Evolutionary conservation across 2,329 filamentous ascomycete species (phyloP), one percentile per base, ranked within the genome.

Genomic region (Hypoxylon sp.): DNA sequence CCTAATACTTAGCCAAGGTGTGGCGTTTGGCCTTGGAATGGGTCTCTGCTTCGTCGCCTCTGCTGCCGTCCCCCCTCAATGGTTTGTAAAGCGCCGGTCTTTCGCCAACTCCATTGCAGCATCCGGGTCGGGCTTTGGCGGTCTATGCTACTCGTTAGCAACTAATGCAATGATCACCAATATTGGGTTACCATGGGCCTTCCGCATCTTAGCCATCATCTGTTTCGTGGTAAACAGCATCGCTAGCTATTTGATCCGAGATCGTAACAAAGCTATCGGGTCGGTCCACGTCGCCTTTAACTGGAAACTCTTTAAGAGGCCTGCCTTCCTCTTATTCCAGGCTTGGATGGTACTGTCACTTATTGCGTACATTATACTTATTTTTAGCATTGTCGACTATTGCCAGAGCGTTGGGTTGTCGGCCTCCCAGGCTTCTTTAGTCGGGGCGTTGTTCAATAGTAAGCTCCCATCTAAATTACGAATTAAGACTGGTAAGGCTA

Each of bases 11-110:
- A 88, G 86, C 5, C 93, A 95, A 76, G 93, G 93, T 3, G 76
- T 95, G 2, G 88, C 89, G 60, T 95, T 95, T 69, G 93, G 93
- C n/a, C 78, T 91, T 22, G 92, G 92, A 2, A 91, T 95, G 86
- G 92, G 92, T 0, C 90, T 95, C 64, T 82, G 91, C 8, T 95
- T 94, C 76, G 91, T 92, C 0, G 88, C 88, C 0, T 88, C 85
- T 3, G 90, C 91, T 2, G 88, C 87, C 35, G 86, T 94, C 10
- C 84, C 91, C 0, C 87, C 91, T 1, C 91, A 94, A 77, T 94
- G 91, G 91, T 95, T 95, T 75, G 87, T 84, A 8, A 89, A 87
- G 33, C 85, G 85, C 27, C 86, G 92, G 1, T 91, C 89, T 30
- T 84, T 94, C 13, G 91, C 92, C 10, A 93, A 92, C 69, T 89